Evolutionary conservation across 495 filamentous ascomycete genomes (phyloP).

Genomic region (Sporormia fimetaria): DNA sequence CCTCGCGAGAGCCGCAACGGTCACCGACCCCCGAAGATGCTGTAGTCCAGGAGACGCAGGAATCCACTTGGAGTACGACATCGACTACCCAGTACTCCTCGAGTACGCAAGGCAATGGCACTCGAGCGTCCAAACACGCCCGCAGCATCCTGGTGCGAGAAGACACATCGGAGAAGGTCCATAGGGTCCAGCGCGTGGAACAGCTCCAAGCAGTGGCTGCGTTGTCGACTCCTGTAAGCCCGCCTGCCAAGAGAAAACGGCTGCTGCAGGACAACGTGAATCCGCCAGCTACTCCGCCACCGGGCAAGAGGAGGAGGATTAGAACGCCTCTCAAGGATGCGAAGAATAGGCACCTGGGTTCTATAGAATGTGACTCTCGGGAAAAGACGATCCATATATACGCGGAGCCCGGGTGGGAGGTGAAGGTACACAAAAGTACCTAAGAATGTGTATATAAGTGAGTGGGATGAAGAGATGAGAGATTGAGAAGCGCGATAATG

Average conservation of each 20-base stretch:
- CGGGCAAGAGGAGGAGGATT: slow-evolving; percentile 8
- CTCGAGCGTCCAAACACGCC: slow-evolving; percentile 5
- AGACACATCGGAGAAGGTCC: slow-evolving; percentile 7
- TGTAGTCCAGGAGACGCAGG: slow-evolving; percentile 9
- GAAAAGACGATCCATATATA: slow-evolving; percentile 13
- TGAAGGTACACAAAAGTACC: slow-evolving; percentile 14
- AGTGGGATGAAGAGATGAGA: too few relatives aligned
- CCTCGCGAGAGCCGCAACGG: too few relatives aligned
- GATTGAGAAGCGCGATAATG: too few relatives aligned
- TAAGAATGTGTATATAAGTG: too few relatives aligned
- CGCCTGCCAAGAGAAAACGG: neutral
- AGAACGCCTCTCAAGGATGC: slow-evolving; percentile 10
- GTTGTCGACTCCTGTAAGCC: neutral
- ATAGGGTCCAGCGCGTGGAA: neutral
- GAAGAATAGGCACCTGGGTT: slow-evolving; percentile 1
- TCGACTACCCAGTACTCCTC: slow-evolving; percentile 4
- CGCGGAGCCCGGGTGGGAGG: slow-evolving; percentile 10
- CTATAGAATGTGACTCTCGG: slow-evolving; percentile 12
- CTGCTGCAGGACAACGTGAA: neutral
- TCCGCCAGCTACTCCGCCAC: slow-evolving; percentile 8
- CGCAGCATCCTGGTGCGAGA: slow-evolving; percentile 11
- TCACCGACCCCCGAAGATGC: neutral
- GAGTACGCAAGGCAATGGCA: slow-evolving; percentile 10
- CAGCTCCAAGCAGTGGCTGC: neutral
- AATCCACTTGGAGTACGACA: slow-evolving; percentile 1